Evolutionary conservation across 768 basidiomycete genomes (phyloP).

Genomic region (Pulveroboletus ravenelii): DNA sequence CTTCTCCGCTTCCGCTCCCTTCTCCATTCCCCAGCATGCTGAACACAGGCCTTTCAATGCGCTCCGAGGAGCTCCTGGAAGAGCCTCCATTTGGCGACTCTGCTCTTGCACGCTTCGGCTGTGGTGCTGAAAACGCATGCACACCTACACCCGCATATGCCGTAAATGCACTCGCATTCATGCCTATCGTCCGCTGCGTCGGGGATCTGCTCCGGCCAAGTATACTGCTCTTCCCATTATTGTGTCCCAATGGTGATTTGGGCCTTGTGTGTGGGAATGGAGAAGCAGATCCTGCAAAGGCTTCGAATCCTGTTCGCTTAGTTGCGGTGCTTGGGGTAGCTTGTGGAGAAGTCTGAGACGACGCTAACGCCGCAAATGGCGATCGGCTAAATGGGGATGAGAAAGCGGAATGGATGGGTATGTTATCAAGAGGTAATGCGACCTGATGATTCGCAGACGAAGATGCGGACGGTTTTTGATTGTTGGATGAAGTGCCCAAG

Average conservation of each 20-base stretch:
- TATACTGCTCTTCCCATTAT: constrained; percentile 16
- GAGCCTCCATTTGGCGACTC: constrained; percentile 44
- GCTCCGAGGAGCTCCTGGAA: constrained; percentile 43
- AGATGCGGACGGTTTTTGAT: constrained; percentile 30
- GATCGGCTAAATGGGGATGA: constrained; percentile 21
- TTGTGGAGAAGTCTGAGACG: constrained; percentile 12
- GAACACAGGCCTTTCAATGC: constrained; percentile 24
- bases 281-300: constrained; percentile 43
- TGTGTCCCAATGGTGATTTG: constrained; percentile 47
- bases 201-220: constrained; percentile 53
- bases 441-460: constrained; percentile 16
- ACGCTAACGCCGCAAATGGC: constrained; percentile 18
- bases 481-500: constrained; percentile 25
- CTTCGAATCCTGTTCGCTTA: constrained; percentile 55
- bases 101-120: constrained; percentile 51
- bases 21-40: constrained; percentile 36
- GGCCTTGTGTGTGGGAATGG: constrained; percentile 34
- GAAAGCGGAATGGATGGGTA: constrained; percentile 17
- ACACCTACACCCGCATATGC: constrained; percentile 50
- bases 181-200: constrained; percentile 37
- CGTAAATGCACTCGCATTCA: constrained; percentile 52
- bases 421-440: constrained; percentile 22
- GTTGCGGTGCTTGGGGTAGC: constrained; percentile 33
- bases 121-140: constrained; percentile 40
- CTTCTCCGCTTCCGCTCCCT: constrained; percentile 37